Evolutionary conservation across 2,329 filamentous ascomycete genomes (phyloP), one percentile per base, ranked within the genome.

Genomic region (Hypoxylon sp.): DNA sequence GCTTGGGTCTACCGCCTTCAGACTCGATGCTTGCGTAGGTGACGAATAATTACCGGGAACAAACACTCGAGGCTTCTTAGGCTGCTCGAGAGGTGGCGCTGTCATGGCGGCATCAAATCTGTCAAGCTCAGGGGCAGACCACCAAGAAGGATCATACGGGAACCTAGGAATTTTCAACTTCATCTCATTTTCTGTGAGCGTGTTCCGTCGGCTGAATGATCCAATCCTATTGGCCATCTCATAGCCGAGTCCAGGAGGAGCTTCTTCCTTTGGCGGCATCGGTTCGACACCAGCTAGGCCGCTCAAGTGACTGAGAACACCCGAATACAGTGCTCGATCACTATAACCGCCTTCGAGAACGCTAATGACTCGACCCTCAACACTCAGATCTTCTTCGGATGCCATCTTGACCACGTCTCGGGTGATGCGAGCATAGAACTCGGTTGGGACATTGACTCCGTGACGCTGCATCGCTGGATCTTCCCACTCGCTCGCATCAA

Each of bases 401-500:
- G 96, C 91, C 63, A 99, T 82, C 49, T 86, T 88, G 12, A 96
- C 90, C 2, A 97, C 87, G 74, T 99, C 96, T 45, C 89, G 86
- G 0, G 95, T 95, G 69, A 99, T 91, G 1, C 91, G 89, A 50
- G 96, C 96, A 75, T 98, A 99, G 76, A 99, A 99, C 55, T 95
- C 93, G 0, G 95, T 99, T 0, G 96, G 95, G 1, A 99, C 96
- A 74, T 97, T 97, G 73, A 97, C 94, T 61, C 92, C 91, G 78
- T 99, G 96, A 48, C 96, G 87, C 78, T 99, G 96, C 96, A 99
- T 99, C 2, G 93, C 93, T 3, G 87, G 83, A 16, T 91, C 89
- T 77, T 99, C 96, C 89, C 92, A 96, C 76, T 99, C 93, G 75
- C 94, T 97, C 2, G 96, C 96, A 79, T 99, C 96, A 70, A 99